phyloP scores from a whole-genome alignment of 495 filamentous ascomycete genomes.

The Filosporella fistucella region DNA sequence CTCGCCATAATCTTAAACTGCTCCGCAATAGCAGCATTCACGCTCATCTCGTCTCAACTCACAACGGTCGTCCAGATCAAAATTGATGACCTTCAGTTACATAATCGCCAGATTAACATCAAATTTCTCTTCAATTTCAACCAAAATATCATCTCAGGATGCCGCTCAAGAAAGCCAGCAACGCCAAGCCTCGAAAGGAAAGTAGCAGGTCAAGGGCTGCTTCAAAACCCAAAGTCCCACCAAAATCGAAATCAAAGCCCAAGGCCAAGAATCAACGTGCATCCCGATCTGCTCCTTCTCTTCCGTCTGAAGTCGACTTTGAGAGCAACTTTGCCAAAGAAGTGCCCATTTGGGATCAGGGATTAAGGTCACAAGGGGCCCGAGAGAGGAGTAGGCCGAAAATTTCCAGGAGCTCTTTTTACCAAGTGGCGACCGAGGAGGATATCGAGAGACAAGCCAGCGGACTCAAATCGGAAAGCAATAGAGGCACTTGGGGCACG shows the following conservation, averaged over 20 bases:
- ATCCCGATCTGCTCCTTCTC: background rate
- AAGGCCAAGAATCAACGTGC: background rate
- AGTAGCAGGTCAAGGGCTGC: background rate
- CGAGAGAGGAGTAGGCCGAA: conserved; percentile 4
- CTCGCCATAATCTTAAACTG: no score
- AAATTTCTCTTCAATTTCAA: no score
- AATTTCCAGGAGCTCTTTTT: background rate
- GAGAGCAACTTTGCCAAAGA: no score
- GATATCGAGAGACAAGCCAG: background rate
- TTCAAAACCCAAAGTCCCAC: background rate
- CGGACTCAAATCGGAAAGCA: background rate
- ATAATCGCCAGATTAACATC: no score
- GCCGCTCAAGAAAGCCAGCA: conserved; percentile 5
- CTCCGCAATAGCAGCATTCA: no score
- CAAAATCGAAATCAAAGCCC: background rate
- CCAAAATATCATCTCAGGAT: no score
- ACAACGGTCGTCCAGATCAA: no score
- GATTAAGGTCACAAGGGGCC: background rate
- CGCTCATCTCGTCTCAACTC: no score
- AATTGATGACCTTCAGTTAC: no score
- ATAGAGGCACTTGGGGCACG: background rate
- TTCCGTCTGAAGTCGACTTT: no score
- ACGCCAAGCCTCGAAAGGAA: background rate
- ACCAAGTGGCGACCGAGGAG: no score
- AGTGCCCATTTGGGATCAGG: background rate